These are phyloP conservation scores for Calophaca sinica DNA, from an alignment of 306 rosid genomes.

Conservation along the genomic window DNA sequence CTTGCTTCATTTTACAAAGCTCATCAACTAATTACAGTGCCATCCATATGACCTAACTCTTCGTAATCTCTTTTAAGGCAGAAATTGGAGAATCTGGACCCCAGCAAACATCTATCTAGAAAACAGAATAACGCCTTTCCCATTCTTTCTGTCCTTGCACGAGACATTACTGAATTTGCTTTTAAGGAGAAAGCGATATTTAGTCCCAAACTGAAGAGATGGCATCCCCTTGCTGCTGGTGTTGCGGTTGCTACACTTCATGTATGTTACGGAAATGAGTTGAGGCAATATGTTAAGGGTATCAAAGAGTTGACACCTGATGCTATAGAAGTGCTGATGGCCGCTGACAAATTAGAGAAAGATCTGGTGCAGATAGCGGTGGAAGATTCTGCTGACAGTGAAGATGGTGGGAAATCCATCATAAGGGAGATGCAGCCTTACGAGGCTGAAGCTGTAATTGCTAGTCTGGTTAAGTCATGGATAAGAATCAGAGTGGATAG, in stretches of 20 bases:
- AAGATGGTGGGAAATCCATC: conserved; percentile 95
- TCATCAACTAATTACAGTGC: conserved; percentile 21
- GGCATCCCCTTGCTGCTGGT: conserved; percentile 92
- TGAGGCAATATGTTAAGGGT: conserved; percentile 71
- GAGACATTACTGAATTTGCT: conserved; percentile 71
- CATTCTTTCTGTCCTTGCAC: conserved; percentile 73
- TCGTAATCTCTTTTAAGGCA: conserved; percentile 57
- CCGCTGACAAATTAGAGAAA: conserved; percentile 95
- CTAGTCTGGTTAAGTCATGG: conserved; percentile 81
- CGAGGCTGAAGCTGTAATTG: conserved; percentile 83
- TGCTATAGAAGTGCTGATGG: conserved; percentile 76
- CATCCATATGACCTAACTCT: conserved; percentile 49
- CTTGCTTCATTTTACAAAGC: conserved; percentile 22
- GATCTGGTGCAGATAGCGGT: conserved; percentile 98
- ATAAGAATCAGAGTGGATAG: conserved; percentile 83
- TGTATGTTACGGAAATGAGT: conserved; percentile 81
- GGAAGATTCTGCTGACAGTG: conserved; percentile 88
- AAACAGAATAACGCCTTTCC: conserved; percentile 64
- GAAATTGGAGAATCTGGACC: conserved; percentile 72
- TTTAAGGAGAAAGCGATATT: conserved; percentile 73
- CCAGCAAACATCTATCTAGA: conserved; percentile 60
- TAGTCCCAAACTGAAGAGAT: conserved; percentile 84
- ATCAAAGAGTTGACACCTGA: conserved; percentile 79
- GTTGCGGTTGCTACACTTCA: conserved; percentile 90
- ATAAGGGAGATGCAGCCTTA: conserved; percentile 96